Evolutionary conservation across 768 basidiomycete genomes (phyloP), one percentile per base, ranked within the genome.

Genomic region (Auricularia sp.): DNA sequence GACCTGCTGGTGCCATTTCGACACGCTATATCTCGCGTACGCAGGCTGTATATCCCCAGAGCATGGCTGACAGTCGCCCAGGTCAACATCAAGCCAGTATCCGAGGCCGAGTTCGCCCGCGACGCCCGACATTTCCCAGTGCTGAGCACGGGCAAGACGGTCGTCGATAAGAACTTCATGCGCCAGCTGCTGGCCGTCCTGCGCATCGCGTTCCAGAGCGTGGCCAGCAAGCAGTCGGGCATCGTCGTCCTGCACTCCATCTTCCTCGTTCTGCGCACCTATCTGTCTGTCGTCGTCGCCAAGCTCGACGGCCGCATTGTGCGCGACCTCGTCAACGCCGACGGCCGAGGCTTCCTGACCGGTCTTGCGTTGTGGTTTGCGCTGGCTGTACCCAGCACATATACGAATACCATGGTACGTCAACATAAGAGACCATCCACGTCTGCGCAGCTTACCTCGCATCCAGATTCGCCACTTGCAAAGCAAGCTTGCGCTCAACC

Each of bases 381-480:
- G 10, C 80, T 98, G 10, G 93, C 94, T 1, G 81, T 98, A 33
- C 96, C 96, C 0, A 93, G 91, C 71, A 94, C 93, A 24, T 94
- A 94, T 73, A 98, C 96, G 0, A 98, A 98, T 72, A 88, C 92
- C 1, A 94, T 98, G 92, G 92, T 91, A 37, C 61, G 73, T 24
- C 33, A 37, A 78, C 66, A 14, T 14, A 42, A 42, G 39, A 42
- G 8, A 42, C 13, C 8, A 42, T 24, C 14, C 64, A 29, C 29
- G 29, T 29, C 29, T 29, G 29, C 47, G 3, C 44, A 10, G 18
- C 34, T n/a, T 7, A 54, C 21, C 58, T 45, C 18, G 13, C 54
- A 29, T 2, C 4, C 67, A 94, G 93, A 90, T 97, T 66, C 87
- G 89, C 4, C 89, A 94, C 72, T 80, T 98, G 1, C 94, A 98